phyloP scores from a whole-genome alignment of 164 flowering plant species.

The Liquidambar formosana region DNA sequence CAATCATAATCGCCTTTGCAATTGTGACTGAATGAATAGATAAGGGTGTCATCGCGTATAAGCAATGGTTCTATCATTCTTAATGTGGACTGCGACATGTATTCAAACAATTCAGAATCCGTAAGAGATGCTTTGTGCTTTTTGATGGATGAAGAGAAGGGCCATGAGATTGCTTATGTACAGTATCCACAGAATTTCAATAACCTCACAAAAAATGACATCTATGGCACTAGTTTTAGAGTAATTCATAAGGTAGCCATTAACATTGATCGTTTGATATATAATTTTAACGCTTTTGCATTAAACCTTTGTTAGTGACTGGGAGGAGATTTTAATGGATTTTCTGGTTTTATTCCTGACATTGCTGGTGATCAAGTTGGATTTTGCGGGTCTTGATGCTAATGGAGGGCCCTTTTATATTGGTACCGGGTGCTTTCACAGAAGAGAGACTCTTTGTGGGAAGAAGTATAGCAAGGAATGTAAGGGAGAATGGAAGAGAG shows the following conservation, averaged over 20 bases:
- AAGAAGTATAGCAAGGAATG: slow-evolving; percentile 19
- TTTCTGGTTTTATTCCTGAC: background rate
- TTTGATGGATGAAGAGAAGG: slow-evolving; percentile 39
- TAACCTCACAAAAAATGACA: slow-evolving; percentile 28
- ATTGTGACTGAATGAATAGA: too few species aligned
- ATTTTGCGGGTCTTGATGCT: slow-evolving; percentile 27
- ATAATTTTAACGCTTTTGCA: too few species aligned
- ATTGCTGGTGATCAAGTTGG: slow-evolving; percentile 20
- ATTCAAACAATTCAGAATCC: slow-evolving; percentile 35
- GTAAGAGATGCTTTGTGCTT: slow-evolving; percentile 41
- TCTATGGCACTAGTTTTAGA: slow-evolving; percentile 10
- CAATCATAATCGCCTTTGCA: too few species aligned
- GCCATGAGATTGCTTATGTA: slow-evolving; percentile 35
- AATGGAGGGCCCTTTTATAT: slow-evolving; percentile 33
- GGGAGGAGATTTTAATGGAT: too few species aligned
- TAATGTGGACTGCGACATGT: slow-evolving; percentile 48
- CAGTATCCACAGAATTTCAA: slow-evolving; percentile 33
- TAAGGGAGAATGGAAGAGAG: slow-evolving; percentile 16
- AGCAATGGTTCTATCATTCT: slow-evolving; percentile 34
- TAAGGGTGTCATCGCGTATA: slow-evolving; percentile 37
- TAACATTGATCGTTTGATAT: too few species aligned
- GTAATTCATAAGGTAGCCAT: slow-evolving; percentile 14
- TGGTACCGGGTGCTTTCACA: slow-evolving; percentile 45
- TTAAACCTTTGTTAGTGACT: too few species aligned
- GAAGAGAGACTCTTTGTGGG: slow-evolving; percentile 35